Evolutionary conservation across 805 yeast genomes (phyloP), one percentile per base, ranked within the genome.

Genomic region (Nakazawaea pomicola): DNA sequence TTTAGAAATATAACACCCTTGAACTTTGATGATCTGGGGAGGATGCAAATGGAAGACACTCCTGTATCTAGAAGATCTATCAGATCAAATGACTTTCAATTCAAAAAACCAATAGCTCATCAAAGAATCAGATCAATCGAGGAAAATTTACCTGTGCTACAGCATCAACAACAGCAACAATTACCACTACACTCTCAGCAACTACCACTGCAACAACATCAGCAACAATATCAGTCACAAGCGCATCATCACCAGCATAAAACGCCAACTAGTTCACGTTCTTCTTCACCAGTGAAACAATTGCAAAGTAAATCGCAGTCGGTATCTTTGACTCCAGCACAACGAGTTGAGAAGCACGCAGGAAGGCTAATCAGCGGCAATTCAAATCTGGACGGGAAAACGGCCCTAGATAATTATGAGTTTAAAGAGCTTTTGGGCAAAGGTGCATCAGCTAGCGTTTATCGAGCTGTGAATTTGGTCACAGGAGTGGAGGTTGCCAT

Each of bases 401-500:
- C 42, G 49, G 74, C 71, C 2, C 58, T 72, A 16, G 75, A 70
- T 33, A 70, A 70, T 40, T 78, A 74, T 52, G 65, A 66, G 21
- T 65, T 80, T 50, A 67, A 70, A 36, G 83, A 78, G 36, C 72
- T 82, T 28, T 67, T 93, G 2, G 99, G 98, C 3, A 76, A 76
- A 45, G 99, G 99, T 2, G 97, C 97, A 0, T 89, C 79, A 57
- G 98, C 97, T 6, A 29, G 21, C 14, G 48, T 41, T 10, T 41
- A 38, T 17, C 20, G 75, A 44, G 96, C 91, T 0, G 62, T 79
- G 21, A 84, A 88, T 51, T 61, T 72, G 45, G 67, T 65, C 40
- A 83, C 90, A 0, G 76, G 77, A 6, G 80, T 78, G 40, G 70
- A 78, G 2, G 84, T 86, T 4, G 96, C 96, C 1, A 76, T 89